Evolutionary conservation across 768 basidiomycete species (phyloP), one percentile per base, ranked within the genome.

Genomic region (Erythrobasidium yunnanense): DNA sequence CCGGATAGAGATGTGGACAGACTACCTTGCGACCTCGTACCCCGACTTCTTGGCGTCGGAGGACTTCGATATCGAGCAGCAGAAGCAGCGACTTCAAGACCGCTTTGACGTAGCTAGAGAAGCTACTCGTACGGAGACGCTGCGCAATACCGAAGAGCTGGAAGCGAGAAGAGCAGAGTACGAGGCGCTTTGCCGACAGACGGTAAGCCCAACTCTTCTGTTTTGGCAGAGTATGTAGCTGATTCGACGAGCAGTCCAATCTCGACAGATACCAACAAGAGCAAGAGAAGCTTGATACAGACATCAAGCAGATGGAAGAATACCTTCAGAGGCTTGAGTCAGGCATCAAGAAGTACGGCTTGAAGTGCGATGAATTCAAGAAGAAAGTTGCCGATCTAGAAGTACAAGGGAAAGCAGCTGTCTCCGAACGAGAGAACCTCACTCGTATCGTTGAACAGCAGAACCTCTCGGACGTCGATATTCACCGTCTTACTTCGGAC

Each of bases 401-500:
- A 20, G 30, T 35, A 32, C 57, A 62, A 55, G 30, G 66, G 60
- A 51, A 69, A 71, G 55, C 25, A 68, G 66, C n/a, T 20, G n/a
- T 67, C 68, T 75, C 76, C 27, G 87, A 91, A 71, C 82, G 86
- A 69, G 79, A 79, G 25, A 81, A 80, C 60, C 79, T 91, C 25
- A 77, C 78, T 7, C 80, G 81, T 0, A 81, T 85, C 1, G 88
- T 97, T 29, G 85, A 85, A 72, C 83, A 79, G 32, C 95, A 99
- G 75, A 92, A 95, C 73, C 81, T 99, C 47, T 83, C 87, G 1
- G 87, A 87, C 0, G 89, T 92, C 75, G 92, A 99, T 76, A 90
- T 95, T 45, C 77, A 83, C 58, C 84, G 84, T 35, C 92, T 99
- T 88, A 91, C 86, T 71, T 84, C 84, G 3, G 91, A 96, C 70